Base-by-base conservation (phyloP, 2,329 filamentous ascomycete species). In the Aspergillus ustus region DNA sequence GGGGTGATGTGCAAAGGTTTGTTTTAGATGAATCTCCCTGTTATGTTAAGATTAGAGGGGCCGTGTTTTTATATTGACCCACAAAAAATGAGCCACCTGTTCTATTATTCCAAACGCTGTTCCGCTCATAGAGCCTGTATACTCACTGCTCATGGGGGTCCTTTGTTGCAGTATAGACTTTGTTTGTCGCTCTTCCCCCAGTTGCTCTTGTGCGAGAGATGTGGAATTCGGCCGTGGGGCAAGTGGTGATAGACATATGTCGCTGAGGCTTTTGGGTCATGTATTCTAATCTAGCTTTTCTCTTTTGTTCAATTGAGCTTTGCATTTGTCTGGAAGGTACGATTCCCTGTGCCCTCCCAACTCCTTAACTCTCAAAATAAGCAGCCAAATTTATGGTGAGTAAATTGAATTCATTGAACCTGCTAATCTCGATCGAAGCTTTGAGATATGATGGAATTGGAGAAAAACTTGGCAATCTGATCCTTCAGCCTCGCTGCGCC, bases 41-140 rank as follows among this genome's bases (percentile, higher is more conserved):
- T 69, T 49, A 71, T 73, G 73, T 74, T 70, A 74, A 72, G 72
- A 75, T 72, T 71, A 73, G 65, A 73, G 70, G 73, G 71, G 71
- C 69, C 67, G 66, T 75, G 73, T 74, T 76, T 74, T 74, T 75
- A 74, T 75, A 75, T 75, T 73, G 73, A 75, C 70, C 60, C 63
- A 72, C 59, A 63, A 69, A 69, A 74, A 73, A 69, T 70, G 66
- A 72, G 66, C 67, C 70, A 69, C 66, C 68, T 73, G 64, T 67
- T 64, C 51, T 57, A 67, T 64, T 65, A 62, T 57, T 63, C 45
- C 19, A 40, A 57, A 46, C 28, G 40, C 46, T 57, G 52, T 60
- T 62, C 57, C 60, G 60, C 58, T 63, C 54, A 63, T 60, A 66
- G 59, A 64, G 45, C 63, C 60, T 65, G 60, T 66, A 65, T 60